Evolutionary conservation across 345 rosid species (phyloP).

Genomic region (Heritiera fomes): DNA sequence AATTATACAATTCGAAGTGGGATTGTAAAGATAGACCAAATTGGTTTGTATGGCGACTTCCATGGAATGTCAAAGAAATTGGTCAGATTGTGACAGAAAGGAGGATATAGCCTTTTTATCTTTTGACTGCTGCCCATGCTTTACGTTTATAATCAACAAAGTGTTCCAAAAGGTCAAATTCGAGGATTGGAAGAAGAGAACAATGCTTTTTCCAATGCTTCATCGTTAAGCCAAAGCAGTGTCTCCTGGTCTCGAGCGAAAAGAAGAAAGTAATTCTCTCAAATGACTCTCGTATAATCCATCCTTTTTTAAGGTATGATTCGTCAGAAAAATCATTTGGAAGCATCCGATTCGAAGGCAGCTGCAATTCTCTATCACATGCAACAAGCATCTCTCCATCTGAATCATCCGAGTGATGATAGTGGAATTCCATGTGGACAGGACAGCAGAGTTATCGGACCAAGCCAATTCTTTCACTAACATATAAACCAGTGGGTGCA

Average conservation of each 20-base stretch:
- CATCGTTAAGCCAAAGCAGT: background rate
- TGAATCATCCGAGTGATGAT: background rate
- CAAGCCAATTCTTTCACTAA: background rate
- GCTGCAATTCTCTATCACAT: background rate
- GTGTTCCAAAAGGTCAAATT: background rate
- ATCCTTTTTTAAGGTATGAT: background rate
- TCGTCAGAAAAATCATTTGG: background rate
- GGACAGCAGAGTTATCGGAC: background rate
- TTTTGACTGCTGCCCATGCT: slow-evolving; percentile 11
- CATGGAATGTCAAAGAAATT: slow-evolving; percentile 6
- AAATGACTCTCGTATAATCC: background rate
- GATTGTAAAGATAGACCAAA: slow-evolving; percentile 12
- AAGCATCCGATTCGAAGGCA: slow-evolving; percentile 15
- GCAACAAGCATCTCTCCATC: background rate
- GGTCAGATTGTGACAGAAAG: slow-evolving; percentile 17
- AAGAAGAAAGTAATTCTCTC: background rate
- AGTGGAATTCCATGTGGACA: background rate
- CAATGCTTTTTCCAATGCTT: slow-evolving; percentile 1
- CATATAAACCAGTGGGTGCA: background rate
- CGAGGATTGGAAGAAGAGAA: slow-evolving; percentile 7
- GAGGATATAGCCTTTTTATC: background rate
- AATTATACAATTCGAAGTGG: slow-evolving; percentile 4
- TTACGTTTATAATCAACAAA: background rate
- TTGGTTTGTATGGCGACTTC: slow-evolving; percentile 1
- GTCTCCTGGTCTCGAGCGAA: background rate